These are phyloP conservation scores for Spergularia bocconei DNA, from an alignment of 148 eudicot genomes.

Conservation along the genomic window DNA sequence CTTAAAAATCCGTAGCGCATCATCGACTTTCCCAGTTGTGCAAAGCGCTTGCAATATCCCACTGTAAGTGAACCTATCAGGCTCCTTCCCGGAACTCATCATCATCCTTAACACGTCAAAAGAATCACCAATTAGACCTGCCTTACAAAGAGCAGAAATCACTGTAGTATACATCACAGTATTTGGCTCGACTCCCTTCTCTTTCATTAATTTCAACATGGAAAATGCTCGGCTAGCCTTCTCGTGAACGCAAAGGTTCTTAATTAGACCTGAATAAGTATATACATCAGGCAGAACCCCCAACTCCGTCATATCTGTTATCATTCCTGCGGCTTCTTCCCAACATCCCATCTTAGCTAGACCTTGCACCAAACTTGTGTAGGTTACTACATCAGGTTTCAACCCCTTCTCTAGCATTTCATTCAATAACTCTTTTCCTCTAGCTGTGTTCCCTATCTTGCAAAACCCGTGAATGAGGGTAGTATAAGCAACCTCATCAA, in stretches of 20 bases:
- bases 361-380: conserved; percentile 44
- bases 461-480: conserved; percentile 57
- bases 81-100: conserved; percentile 50
- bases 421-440: conserved; percentile 42
- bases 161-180: conserved; percentile 45
- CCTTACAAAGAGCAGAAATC: conserved; percentile 49
- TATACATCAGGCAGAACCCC: conserved; percentile 50
- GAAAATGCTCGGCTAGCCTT: conserved; percentile 44
- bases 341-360: conserved; percentile 44
- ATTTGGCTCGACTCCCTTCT: conserved; percentile 51
- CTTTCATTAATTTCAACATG: conserved; percentile 53
- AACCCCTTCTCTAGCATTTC: conserved; percentile 53
- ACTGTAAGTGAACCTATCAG: conserved; percentile 45
- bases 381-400: conserved; percentile 42
- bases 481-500: conserved; percentile 46
- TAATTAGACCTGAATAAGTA: conserved; percentile 50
- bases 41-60: conserved; percentile 48
- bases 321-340: conserved; percentile 45
- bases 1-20: conserved; percentile 47
- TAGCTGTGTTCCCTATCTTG: conserved; percentile 35
- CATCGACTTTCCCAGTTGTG: conserved; percentile 47
- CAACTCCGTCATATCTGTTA: conserved; percentile 44
- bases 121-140: conserved; percentile 50
- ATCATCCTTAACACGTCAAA: conserved; percentile 45
- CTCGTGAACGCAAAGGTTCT: conserved; percentile 51